Conservation (phyloP, 352 stramenopile genomes). For the Phytophthora lateralis region DNA sequence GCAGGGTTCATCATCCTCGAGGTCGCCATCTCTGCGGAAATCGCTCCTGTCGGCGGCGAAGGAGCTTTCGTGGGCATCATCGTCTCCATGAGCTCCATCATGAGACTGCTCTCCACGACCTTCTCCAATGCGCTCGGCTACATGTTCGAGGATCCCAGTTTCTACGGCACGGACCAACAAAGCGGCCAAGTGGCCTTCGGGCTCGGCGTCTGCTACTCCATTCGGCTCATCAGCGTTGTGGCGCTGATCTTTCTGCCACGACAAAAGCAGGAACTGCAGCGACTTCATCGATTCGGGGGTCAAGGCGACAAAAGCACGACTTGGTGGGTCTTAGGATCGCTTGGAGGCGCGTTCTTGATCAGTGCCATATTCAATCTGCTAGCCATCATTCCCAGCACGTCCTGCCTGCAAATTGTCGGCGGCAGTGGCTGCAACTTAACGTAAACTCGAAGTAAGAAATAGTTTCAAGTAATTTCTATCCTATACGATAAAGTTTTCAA, state of each 20-base stretch:
- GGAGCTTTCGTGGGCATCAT: slow-evolving; percentile 58
- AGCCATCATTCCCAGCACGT: slow-evolving; percentile 35
- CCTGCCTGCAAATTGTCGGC: slow-evolving; percentile 43
- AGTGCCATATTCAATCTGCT: slow-evolving; percentile 46
- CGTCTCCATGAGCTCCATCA: slow-evolving; percentile 58
- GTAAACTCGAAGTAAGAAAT: background rate
- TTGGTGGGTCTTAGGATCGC: slow-evolving; percentile 43
- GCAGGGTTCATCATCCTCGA: slow-evolving; percentile 46
- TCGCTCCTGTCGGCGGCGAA: slow-evolving; percentile 56
- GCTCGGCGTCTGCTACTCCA: slow-evolving; percentile 46
- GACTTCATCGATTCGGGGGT: slow-evolving; percentile 31
- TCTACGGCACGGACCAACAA: slow-evolving; percentile 23
- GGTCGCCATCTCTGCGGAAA: slow-evolving; percentile 50
- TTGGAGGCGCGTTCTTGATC: slow-evolving; percentile 39
- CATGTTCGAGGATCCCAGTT: slow-evolving; percentile 39
- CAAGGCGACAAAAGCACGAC: slow-evolving; percentile 31
- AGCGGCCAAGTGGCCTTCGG: slow-evolving; percentile 37
- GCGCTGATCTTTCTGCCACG: slow-evolving; percentile 47
- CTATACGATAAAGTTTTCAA: background rate
- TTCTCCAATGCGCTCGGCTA: slow-evolving; percentile 52
- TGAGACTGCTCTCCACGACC: slow-evolving; percentile 50
- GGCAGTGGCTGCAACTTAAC: slow-evolving; percentile 36
- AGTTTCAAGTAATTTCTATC: background rate
- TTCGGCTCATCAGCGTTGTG: slow-evolving; percentile 45
- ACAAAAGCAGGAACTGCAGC: slow-evolving; percentile 56